phyloP scores from a whole-genome alignment of 768 basidiomycete genomes.

The Porphyrellus cyaneotinctus region DNA sequence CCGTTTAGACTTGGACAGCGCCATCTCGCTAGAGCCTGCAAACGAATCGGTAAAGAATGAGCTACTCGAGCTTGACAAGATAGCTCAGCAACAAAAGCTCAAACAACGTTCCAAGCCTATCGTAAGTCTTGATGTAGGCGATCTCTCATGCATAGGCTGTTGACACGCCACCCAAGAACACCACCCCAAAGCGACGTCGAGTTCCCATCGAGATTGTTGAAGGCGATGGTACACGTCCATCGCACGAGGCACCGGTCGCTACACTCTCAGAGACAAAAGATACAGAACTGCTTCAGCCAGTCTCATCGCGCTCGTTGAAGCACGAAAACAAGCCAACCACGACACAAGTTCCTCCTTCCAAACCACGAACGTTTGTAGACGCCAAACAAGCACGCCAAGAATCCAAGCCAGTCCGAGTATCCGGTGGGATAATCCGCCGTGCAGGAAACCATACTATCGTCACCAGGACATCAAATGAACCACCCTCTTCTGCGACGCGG shows the following conservation, averaged over 20 bases:
- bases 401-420: slow-evolving; percentile 43
- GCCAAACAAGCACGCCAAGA: slow-evolving; percentile 54
- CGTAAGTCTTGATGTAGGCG: slow-evolving; percentile 11
- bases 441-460: slow-evolving; percentile 62
- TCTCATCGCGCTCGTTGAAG: slow-evolving; percentile 36
- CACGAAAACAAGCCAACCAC: slow-evolving; percentile 14
- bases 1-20: slow-evolving; percentile 54
- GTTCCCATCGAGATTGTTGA: slow-evolving; percentile 65
- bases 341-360: slow-evolving; percentile 8
- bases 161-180: neutral
- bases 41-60: slow-evolving; percentile 65
- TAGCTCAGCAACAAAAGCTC: slow-evolving; percentile 32
- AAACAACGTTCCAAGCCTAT: slow-evolving; percentile 34
- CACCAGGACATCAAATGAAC: slow-evolving; percentile 27
- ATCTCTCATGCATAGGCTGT: slow-evolving; percentile 10
- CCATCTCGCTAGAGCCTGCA: slow-evolving; percentile 56
- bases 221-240: slow-evolving; percentile 11
- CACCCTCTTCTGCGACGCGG: slow-evolving; percentile 1
- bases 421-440: slow-evolving; percentile 70
- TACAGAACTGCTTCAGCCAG: slow-evolving; percentile 33
- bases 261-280: slow-evolving; percentile 7
- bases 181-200: slow-evolving; percentile 45
- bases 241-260: neutral
- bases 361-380: slow-evolving; percentile 47
- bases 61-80: slow-evolving; percentile 45